These are phyloP conservation scores for Arachis monticola DNA, from an alignment of 331 rosid species.

Conservation along the genomic window DNA sequence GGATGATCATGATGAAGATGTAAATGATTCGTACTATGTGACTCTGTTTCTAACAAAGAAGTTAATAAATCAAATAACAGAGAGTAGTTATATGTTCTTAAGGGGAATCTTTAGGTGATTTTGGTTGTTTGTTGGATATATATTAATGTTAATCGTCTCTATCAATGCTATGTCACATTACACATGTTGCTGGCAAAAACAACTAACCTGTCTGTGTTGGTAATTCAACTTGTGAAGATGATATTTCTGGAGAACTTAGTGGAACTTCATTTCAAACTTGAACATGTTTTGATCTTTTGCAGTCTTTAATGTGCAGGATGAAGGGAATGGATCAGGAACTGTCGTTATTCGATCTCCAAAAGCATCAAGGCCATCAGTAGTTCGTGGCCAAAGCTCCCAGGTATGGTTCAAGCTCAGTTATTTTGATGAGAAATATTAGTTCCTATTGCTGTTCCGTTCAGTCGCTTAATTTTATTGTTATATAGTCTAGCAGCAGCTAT, in stretches of 20 bases:
- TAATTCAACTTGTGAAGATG: slow-evolving; percentile 24
- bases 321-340: slow-evolving; percentile 87
- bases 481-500: slow-evolving; percentile 75
- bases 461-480: slow-evolving; percentile 39
- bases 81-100: slow-evolving; percentile 15
- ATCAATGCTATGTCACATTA: slow-evolving; percentile 20
- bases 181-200: slow-evolving; percentile 19
- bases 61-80: slow-evolving; percentile 32
- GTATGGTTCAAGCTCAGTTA: slow-evolving; percentile 48
- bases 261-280: slow-evolving; percentile 23
- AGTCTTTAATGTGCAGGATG: slow-evolving; percentile 68
- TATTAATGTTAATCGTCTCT: slow-evolving; percentile 31
- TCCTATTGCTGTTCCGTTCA: slow-evolving; percentile 31
- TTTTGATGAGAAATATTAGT: slow-evolving; percentile 10
- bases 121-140: slow-evolving; percentile 28
- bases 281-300: slow-evolving; percentile 33
- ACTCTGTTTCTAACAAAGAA: slow-evolving; percentile 20
- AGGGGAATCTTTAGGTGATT: slow-evolving; percentile 24
- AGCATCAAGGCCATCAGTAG: slow-evolving; percentile 58
- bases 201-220: slow-evolving; percentile 11
- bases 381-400: slow-evolving; percentile 60
- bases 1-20: slow-evolving; percentile 67
- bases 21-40: slow-evolving; percentile 48
- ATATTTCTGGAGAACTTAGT: slow-evolving; percentile 2
- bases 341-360: slow-evolving; percentile 84